A percentile compares a stretch with the other conserved stretches of the same genome.
These are phyloP conservation scores for Cladophialophora chaetospira DNA, from an alignment of 2,329 filamentous ascomycete genomes.

Conservation along the genomic window DNA sequence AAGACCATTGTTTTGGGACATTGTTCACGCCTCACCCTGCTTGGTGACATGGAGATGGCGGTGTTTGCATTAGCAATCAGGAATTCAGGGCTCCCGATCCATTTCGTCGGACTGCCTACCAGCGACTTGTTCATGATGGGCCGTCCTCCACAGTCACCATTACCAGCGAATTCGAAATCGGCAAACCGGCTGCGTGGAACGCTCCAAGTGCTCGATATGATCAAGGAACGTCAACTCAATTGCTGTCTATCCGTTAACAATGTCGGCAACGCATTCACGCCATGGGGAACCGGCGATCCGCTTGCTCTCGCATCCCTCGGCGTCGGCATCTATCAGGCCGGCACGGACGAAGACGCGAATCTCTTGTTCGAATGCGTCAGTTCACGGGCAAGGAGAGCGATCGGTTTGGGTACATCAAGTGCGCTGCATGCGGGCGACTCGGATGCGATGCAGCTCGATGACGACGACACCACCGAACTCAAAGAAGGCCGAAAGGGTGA, in stretches of 20 bases:
- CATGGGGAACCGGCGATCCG: constrained; percentile 68
- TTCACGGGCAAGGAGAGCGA: constrained; percentile 43
- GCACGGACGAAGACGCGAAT: constrained; percentile 60
- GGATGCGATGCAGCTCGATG: constrained; percentile 34
- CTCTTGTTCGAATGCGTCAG: constrained; percentile 60
- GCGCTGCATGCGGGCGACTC: constrained; percentile 12
- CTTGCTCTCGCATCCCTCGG: constrained; percentile 63
- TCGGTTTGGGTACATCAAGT: constrained; percentile 35
- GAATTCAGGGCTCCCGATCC: constrained; percentile 56
- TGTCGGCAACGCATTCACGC: constrained; percentile 74
- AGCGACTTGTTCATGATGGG: constrained; percentile 75
- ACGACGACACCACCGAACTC: constrained; percentile 22
- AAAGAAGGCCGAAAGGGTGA: constrained; percentile 23
- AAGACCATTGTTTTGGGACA: constrained; percentile 66
- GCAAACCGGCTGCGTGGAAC: constrained; percentile 58
- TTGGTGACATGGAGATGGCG: constrained; percentile 53
- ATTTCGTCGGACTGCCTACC: constrained; percentile 69
- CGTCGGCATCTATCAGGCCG: constrained; percentile 68
- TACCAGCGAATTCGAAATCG: constrained; percentile 25
- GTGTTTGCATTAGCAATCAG: constrained; percentile 52
- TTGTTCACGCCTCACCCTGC: constrained; percentile 66
- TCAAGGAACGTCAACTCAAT: constrained; percentile 59
- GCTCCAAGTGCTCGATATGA: constrained; percentile 62
- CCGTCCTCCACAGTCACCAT: constrained; percentile 35
- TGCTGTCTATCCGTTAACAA: constrained; percentile 70